Conservation (phyloP, 495 filamentous ascomycete genomes). For the Neurospora tetraspora region DNA sequence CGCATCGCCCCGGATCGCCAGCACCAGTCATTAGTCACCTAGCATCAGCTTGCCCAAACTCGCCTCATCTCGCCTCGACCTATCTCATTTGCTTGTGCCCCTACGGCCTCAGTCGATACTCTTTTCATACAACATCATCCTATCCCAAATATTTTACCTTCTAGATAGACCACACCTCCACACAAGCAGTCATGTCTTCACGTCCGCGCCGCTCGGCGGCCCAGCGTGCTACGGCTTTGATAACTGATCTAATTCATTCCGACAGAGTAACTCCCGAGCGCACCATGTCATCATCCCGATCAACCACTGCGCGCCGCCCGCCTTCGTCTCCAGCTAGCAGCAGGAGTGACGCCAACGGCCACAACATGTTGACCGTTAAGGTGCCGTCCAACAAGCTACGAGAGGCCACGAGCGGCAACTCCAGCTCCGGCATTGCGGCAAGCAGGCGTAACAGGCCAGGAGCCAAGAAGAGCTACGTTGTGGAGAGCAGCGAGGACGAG, state of each 20-base stretch:
- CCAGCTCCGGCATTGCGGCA: constrained; percentile 47
- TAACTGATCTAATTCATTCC: constrained; percentile 43
- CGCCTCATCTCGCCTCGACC: background rate
- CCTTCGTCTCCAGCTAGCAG: constrained; percentile 33
- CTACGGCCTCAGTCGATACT: background rate
- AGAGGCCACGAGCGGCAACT: constrained; percentile 55
- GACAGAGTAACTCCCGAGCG: constrained; percentile 30
- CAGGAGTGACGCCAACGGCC: constrained; percentile 41
- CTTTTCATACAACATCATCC: background rate
- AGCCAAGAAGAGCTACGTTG: constrained; percentile 58
- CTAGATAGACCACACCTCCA: background rate
- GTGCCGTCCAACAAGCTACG: constrained; percentile 73
- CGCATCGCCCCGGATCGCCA: background rate
- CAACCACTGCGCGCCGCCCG: constrained; percentile 29
- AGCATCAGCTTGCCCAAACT: background rate
- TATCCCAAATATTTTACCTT: background rate
- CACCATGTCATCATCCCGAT: constrained; percentile 36
- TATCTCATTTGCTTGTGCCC: background rate
- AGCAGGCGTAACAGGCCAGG: constrained; percentile 51
- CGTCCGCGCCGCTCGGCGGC: constrained; percentile 37
- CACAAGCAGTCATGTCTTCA: constrained; percentile 25
- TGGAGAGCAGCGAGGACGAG: constrained; percentile 47
- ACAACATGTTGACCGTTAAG: constrained; percentile 74
- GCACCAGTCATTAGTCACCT: background rate
- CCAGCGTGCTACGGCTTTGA: constrained; percentile 37